These are phyloP conservation scores for Lunularia cruciata DNA, from an alignment of 225 moss, liverwort and hornwort genomes.

Conservation along the genomic window DNA sequence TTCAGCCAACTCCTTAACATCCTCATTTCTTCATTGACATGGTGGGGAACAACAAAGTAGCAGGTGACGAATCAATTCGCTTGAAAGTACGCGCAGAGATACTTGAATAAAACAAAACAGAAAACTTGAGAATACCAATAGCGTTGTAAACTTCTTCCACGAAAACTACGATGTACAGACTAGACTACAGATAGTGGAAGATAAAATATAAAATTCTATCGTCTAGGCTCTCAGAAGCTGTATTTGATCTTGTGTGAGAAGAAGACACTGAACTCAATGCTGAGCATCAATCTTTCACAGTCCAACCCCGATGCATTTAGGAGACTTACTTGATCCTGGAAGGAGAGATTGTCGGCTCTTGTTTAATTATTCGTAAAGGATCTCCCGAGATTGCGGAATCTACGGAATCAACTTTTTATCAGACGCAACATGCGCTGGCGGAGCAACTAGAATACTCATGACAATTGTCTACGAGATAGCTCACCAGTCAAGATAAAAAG, in stretches of 20 bases:
- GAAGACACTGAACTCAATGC: too few species aligned
- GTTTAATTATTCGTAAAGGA: slow-evolving; percentile 68
- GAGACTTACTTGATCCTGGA: slow-evolving; percentile 74
- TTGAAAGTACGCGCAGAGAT: too few species aligned
- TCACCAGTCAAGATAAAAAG: too few species aligned
- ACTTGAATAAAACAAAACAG: too few species aligned
- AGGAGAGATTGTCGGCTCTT: slow-evolving; percentile 85
- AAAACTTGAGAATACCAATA: neutral
- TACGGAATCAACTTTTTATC: neutral
- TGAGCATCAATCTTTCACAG: neutral
- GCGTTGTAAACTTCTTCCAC: neutral
- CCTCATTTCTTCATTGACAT: slow-evolving; percentile 41
- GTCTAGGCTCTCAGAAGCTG: neutral
- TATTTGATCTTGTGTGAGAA: too few species aligned
- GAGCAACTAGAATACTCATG: neutral
- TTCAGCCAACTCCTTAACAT: slow-evolving; percentile 37
- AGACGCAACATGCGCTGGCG: too few species aligned
- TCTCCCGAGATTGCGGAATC: slow-evolving; percentile 53
- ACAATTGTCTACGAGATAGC: neutral
- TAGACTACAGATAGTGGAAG: neutral
- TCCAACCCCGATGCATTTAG: neutral
- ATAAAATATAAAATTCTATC: neutral
- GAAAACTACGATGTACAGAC: too few species aligned
- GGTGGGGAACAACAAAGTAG: neutral
- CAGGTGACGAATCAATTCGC: neutral